Evolutionary conservation across 208 protist genomes (phyloP).

Genomic region (Lotmaria passim): DNA sequence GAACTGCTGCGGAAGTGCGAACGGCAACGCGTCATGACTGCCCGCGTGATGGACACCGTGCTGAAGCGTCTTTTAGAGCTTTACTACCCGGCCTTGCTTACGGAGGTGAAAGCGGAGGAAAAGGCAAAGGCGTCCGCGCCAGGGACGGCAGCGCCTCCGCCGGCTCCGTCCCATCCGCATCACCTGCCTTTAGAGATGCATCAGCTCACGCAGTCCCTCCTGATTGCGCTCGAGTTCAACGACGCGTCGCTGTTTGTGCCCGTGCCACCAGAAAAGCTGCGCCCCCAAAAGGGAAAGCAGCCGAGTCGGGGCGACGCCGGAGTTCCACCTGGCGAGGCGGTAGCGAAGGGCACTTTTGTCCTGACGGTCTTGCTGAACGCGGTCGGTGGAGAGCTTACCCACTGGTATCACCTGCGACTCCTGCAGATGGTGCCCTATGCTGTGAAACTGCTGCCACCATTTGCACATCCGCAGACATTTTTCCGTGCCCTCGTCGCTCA

Average conservation of each 20-base stretch:
- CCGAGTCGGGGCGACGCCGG: neutral
- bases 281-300: neutral
- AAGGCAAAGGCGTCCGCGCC: neutral
- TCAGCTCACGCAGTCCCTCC: constrained; percentile 24
- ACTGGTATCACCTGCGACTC: constrained; percentile 40
- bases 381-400: constrained; percentile 24
- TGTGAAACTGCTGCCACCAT: constrained; percentile 45
- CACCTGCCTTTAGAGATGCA: constrained; percentile 23
- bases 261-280: neutral
- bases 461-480: constrained; percentile 42
- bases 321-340: neutral
- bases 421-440: constrained; percentile 42
- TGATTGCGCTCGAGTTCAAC: constrained; percentile 24
- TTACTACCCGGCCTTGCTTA: constrained; percentile 35
- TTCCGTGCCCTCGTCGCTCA: constrained; percentile 52
- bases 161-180: too few species aligned
- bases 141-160: neutral
- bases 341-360: neutral
- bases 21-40: constrained; percentile 60
- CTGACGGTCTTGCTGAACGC: constrained; percentile 20
- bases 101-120: neutral
- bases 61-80: constrained; percentile 47
- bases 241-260: constrained; percentile 26
- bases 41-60: constrained; percentile 54
- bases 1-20: constrained; percentile 76